A percentile compares a stretch with the other conserved stretches of the same genome.
These are phyloP conservation scores for Beauveria brongniartii DNA, from an alignment of 2,329 filamentous ascomycete genomes.

Conservation along the genomic window DNA sequence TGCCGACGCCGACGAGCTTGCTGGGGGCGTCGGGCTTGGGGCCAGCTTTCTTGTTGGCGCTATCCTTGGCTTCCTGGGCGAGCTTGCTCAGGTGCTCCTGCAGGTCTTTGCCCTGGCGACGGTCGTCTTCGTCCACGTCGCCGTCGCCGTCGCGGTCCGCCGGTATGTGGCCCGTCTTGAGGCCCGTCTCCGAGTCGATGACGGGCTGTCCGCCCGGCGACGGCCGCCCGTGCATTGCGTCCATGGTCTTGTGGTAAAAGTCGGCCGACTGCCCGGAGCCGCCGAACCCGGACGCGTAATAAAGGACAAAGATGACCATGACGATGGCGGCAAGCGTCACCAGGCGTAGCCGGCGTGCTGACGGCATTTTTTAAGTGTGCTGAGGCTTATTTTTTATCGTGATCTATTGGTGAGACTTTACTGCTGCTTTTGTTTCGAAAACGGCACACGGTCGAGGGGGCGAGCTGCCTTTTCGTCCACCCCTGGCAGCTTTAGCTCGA, in stretches of 20 bases:
- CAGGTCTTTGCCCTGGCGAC: slow-evolving; percentile 41
- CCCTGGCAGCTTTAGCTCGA: slow-evolving; percentile 6
- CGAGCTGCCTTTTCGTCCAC: not conserved
- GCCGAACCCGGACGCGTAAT: slow-evolving; percentile 57
- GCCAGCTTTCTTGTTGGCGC: slow-evolving; percentile 58
- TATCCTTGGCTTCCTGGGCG: slow-evolving; percentile 59
- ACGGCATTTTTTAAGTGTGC: slow-evolving; percentile 46
- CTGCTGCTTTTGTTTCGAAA: too few species aligned
- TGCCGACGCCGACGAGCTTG: slow-evolving; percentile 51
- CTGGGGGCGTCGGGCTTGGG: slow-evolving; percentile 51
- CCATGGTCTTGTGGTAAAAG: slow-evolving; percentile 53
- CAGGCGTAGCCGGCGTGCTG: slow-evolving; percentile 60
- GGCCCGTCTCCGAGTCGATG: slow-evolving; percentile 31
- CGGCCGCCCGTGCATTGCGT: slow-evolving; percentile 39
- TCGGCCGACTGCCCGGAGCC: slow-evolving; percentile 36
- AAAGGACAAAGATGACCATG: slow-evolving; percentile 59
- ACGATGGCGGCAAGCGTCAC: slow-evolving; percentile 57
- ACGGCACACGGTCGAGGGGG: not conserved
- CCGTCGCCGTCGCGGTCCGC: slow-evolving; percentile 47
- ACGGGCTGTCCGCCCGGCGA: slow-evolving; percentile 27
- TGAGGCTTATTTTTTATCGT: not conserved
- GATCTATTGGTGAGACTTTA: not conserved
- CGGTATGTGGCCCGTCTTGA: slow-evolving; percentile 30
- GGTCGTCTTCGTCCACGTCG: slow-evolving; percentile 49
- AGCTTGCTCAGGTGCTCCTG: slow-evolving; percentile 58